A percentile compares a stretch with the other conserved stretches of the same genome.
These are phyloP conservation scores for Lactarius quietus DNA, from an alignment of 768 basidiomycete genomes.

Conservation along the genomic window DNA sequence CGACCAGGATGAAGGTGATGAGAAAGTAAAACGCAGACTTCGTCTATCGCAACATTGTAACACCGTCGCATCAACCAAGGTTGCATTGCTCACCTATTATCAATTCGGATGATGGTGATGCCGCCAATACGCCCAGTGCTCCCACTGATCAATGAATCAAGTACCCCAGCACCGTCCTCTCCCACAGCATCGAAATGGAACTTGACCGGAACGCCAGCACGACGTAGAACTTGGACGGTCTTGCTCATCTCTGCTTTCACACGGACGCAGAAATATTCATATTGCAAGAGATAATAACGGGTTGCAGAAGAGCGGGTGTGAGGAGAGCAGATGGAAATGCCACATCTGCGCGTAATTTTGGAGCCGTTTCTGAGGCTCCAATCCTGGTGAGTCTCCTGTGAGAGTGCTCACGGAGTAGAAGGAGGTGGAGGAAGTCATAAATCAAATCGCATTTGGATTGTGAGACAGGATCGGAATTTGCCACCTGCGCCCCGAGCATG, in stretches of 20 bases:
- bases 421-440: constrained; percentile 57
- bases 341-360: constrained; percentile 12
- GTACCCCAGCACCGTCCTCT: constrained; percentile 59
- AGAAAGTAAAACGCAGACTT: constrained; percentile 69
- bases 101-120: constrained; percentile 69
- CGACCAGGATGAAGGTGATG: constrained; percentile 74
- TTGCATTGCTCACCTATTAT: constrained; percentile 48
- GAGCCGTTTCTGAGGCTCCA: constrained; percentile 30
- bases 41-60: constrained; percentile 42
- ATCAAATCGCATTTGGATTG: constrained; percentile 59
- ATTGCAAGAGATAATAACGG: constrained; percentile 76
- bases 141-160: constrained; percentile 45
- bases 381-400: constrained; percentile 43
- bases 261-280: constrained; percentile 66
- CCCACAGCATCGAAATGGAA: constrained; percentile 63
- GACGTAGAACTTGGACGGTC: constrained; percentile 45
- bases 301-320: constrained; percentile 58
- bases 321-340: constrained; percentile 24
- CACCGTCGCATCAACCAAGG: background rate
- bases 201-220: constrained; percentile 51
- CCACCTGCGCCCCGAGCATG: constrained; percentile 6
- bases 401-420: constrained; percentile 60
- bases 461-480: constrained; percentile 10
- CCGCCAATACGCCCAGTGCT: constrained; percentile 52
- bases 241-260: constrained; percentile 55